These are phyloP conservation scores for Acaromyces ingoldii DNA, from an alignment of 1,284 basidiomycete species.

Conservation along the genomic window DNA sequence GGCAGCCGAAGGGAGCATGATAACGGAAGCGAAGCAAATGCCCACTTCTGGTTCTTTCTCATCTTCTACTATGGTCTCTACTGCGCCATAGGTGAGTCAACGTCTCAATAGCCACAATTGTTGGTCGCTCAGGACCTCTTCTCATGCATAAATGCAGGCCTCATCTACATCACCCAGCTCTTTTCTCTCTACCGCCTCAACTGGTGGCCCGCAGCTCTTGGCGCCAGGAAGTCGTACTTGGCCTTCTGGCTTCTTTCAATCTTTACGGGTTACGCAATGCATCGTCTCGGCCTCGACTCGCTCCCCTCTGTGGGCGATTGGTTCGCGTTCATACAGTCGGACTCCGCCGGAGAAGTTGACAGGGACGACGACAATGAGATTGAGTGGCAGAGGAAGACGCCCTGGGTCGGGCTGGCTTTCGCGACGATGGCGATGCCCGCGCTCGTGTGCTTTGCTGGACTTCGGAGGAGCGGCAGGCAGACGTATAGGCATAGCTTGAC, in stretches of 20 bases:
- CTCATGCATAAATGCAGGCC: conserved; percentile 39
- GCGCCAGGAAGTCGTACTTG: conserved; percentile 56
- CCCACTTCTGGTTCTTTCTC: conserved; percentile 50
- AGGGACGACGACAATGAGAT: conserved; percentile 31
- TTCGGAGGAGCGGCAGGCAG: conserved; percentile 43
- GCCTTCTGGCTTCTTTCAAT: conserved; percentile 57
- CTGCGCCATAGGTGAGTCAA: conserved; percentile 25
- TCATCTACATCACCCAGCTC: conserved; percentile 55
- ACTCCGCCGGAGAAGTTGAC: neutral
- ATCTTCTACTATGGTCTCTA: conserved; percentile 51
- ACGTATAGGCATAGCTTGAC: conserved; percentile 51
- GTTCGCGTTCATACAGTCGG: neutral
- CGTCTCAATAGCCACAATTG: conserved; percentile 3
- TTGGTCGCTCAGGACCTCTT: conserved; percentile 42
- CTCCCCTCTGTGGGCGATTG: neutral
- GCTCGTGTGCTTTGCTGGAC: conserved; percentile 47
- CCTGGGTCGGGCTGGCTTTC: conserved; percentile 59
- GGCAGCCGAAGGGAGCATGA: conserved; percentile 9
- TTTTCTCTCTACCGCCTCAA: conserved; percentile 57
- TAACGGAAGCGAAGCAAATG: conserved; percentile 14
- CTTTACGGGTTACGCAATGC: conserved; percentile 54
- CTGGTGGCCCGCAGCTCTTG: conserved; percentile 55
- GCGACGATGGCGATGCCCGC: conserved; percentile 59
- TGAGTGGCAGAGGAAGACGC: conserved; percentile 60
- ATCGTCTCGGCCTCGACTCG: conserved; percentile 35